Evolutionary conservation across 106 monocot species (phyloP).

Genomic region (Vanilla planifolia): DNA sequence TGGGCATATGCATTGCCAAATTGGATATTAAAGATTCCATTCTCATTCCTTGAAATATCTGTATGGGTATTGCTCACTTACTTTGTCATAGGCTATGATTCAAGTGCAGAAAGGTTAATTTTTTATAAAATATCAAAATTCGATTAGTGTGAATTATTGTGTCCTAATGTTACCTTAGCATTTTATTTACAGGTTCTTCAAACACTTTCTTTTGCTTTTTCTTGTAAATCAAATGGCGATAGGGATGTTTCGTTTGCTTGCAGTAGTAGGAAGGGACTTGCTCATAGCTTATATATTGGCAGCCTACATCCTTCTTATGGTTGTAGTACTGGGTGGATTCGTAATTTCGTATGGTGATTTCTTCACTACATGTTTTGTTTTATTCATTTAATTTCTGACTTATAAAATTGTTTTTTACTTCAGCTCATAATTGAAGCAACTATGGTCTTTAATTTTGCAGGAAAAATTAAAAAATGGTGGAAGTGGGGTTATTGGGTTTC

Average conservation of each 20-base stretch:
- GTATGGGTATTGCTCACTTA: constrained; percentile 8
- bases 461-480: constrained; percentile 54
- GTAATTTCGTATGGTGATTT: constrained; percentile 8
- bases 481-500: constrained; percentile 69
- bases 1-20: constrained; percentile 18
- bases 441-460: constrained; percentile 20
- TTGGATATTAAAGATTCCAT: constrained; percentile 15
- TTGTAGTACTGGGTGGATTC: constrained; percentile 38
- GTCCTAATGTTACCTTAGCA: neutral
- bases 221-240: constrained; percentile 31
- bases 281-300: constrained; percentile 27
- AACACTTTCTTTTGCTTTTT: constrained; percentile 28
- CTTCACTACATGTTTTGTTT: neutral
- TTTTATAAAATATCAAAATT: neutral
- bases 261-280: constrained; percentile 24
- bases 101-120: constrained; percentile 11
- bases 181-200: constrained; percentile 25
- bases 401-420: neutral
- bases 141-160: neutral
- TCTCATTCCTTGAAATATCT: constrained; percentile 3
- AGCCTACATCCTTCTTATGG: constrained; percentile 16
- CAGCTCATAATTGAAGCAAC: neutral
- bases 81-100: constrained; percentile 13
- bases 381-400: neutral
- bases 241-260: constrained; percentile 35